Base-by-base conservation (phyloP, 2,329 filamentous ascomycete species). In the Mycogone perniciosa region DNA sequence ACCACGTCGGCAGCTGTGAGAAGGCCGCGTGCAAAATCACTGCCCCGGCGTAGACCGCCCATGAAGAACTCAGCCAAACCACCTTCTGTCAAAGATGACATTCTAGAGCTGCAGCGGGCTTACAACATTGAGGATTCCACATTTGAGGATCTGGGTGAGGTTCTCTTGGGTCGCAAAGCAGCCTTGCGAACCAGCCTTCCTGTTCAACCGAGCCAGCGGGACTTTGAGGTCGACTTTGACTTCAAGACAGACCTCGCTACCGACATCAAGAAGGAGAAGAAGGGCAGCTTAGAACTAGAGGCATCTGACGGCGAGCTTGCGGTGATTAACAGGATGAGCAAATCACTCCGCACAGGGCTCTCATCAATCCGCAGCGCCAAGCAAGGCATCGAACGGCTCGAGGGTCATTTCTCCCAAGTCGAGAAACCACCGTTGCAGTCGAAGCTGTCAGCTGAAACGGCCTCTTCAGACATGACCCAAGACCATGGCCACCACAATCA, bases 61-160 rank as follows among this genome's bases (percentile, higher is more conserved):
- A 61, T 80, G 34, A 69, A 71, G 54, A 82, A 82, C 64, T 76
- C 79, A 4, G 75, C 75, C 47, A 76, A 71, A 51, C 76, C 71
- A 3, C 73, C 76, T 2, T 78, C 75, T 2, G 79, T 79, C 48
- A 76, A 71, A 49, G 78, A 81, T 51, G 80, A 83, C 56, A 64
- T 82, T 30, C 66, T 73, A 30, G 73, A 77, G 46, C 75, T 83
- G 42, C 71, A 79, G 54, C 71, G 71, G 11, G 67, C 65, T 41
- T 73, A 81, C 57, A 71, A 80, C 48, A 74, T 81, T 29, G 79
- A 82, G 13, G 80, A 82, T 57, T 80, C 77, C 1, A 82, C 79
- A 0, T 62, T 81, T n/a, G 79, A 82, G 44, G 76, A 82, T 54
- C 67, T 82, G 31, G 77, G 77, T 51, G 74, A 76, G 30, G 65